Conservation (phyloP, 2,329 filamentous ascomycete genomes). For the Triangularia verruculosa region DNA sequence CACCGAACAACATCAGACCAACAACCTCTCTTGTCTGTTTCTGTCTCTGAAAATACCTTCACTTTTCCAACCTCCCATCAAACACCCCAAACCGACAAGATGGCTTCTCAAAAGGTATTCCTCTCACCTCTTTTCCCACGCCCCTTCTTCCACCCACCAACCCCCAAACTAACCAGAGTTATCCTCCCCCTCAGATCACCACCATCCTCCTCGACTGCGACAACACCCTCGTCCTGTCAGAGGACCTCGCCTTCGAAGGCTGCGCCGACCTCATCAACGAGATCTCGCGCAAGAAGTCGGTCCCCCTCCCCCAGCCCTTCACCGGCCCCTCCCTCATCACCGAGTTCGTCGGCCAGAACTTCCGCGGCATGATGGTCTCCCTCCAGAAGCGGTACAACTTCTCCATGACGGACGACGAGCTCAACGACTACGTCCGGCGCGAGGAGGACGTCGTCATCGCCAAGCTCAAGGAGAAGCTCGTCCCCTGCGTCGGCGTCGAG, state of each 20-base stretch:
- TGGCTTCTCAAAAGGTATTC: not conserved
- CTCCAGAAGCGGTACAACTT: conserved; percentile 77
- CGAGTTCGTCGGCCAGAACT: conserved; percentile 92
- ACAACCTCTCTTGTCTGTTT: not conserved
- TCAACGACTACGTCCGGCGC: conserved; percentile 68
- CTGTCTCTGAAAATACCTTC: not conserved
- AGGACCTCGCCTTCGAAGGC: conserved; percentile 86
- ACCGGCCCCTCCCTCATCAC: conserved; percentile 74
- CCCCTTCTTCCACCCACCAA: not conserved
- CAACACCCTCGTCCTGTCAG: conserved; percentile 91
- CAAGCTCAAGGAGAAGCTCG: conserved; percentile 67
- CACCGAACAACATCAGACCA: not conserved
- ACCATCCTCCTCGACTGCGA: conserved; percentile 75
- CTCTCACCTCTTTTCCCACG: not conserved
- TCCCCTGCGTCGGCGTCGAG: conserved; percentile 67
- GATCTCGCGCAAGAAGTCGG: conserved; percentile 66
- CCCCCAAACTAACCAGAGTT: not conserved
- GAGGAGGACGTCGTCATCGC: conserved; percentile 83
- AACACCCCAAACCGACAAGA: not conserved
- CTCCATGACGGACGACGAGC: conserved; percentile 62
- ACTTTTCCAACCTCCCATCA: not conserved
- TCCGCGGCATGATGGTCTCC: conserved; percentile 82
- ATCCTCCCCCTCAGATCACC: conserved; percentile 51
- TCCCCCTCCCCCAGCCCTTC: conserved; percentile 61
- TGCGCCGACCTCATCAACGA: conserved; percentile 87